phyloP scores from a whole-genome alignment of 495 filamentous ascomycete species.

The Chaetomidium leptoderma region DNA sequence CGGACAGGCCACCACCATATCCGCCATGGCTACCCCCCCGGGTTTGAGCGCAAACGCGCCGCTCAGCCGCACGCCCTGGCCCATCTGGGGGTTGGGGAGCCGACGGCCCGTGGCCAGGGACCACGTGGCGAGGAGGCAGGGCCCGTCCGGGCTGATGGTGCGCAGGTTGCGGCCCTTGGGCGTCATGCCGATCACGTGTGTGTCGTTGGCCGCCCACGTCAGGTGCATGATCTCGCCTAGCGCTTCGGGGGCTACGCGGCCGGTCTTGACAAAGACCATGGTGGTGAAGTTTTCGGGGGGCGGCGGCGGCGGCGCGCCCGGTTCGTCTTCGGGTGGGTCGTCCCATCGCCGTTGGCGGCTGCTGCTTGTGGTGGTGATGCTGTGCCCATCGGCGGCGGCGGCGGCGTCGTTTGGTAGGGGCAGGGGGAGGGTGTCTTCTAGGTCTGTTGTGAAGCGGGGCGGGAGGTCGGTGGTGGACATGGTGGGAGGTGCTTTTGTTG shows the following conservation, averaged over 20 bases:
- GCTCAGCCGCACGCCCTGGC: not conserved
- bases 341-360: slow-evolving; percentile 21
- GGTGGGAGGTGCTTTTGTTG: not conserved
- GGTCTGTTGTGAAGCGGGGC: slow-evolving; percentile 1
- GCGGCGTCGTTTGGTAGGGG: not conserved
- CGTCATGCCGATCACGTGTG: slow-evolving; percentile 16
- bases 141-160: not conserved
- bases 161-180: not conserved
- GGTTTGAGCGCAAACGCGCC: slow-evolving; percentile 9
- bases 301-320: not conserved
- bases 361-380: slow-evolving; percentile 9
- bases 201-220: slow-evolving; percentile 15
- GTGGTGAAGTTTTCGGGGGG: slow-evolving; percentile 15
- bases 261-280: slow-evolving; percentile 19
- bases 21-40: not conserved
- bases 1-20: slow-evolving; percentile 10
- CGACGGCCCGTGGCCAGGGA: not conserved
- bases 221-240: slow-evolving; percentile 20
- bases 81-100: not conserved
- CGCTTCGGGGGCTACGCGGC: not conserved
- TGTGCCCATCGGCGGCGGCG: not conserved
- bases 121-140: slow-evolving; percentile 8
- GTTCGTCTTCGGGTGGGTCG: slow-evolving; percentile 26
- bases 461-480: slow-evolving; percentile 11
- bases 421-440: slow-evolving; percentile 3